Evolutionary conservation across 2,329 filamentous ascomycete genomes (phyloP).

Genomic region (Ilyonectria mors-panacis): DNA sequence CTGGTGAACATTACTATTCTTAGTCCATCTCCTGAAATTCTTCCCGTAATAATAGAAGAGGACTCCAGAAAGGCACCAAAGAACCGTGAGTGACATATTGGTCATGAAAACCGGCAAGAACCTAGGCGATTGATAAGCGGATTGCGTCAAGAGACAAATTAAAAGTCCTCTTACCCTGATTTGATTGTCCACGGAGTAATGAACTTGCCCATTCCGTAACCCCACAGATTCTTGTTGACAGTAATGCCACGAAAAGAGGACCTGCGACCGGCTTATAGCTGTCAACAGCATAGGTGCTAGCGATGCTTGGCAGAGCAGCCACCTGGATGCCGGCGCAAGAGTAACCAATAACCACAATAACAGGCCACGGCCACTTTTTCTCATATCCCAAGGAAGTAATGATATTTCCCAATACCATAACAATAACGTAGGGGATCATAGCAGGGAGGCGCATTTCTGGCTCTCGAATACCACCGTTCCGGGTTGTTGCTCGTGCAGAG

Average conservation of each 20-base stretch:
- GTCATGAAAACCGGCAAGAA: constrained; percentile 17
- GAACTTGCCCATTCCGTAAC: constrained; percentile 31
- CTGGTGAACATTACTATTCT: constrained; percentile 21
- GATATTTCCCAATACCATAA: constrained; percentile 62
- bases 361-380: constrained; percentile 63
- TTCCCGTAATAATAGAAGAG: constrained; percentile 26
- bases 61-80: constrained; percentile 8
- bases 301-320: constrained; percentile 70
- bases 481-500: constrained; percentile 54
- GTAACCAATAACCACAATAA: constrained; percentile 65
- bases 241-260: constrained; percentile 31
- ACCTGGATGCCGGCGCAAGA: constrained; percentile 52
- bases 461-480: constrained; percentile 63
- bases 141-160: background rate
- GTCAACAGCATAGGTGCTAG: constrained; percentile 72
- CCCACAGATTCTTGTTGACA: constrained; percentile 34
- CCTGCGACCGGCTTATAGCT: constrained; percentile 76
- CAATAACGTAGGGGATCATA: constrained; percentile 60
- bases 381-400: constrained; percentile 64
- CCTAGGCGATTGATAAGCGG: background rate
- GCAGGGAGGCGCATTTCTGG: constrained; percentile 63
- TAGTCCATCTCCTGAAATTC: constrained; percentile 19
- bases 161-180: constrained; percentile 12
- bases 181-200: constrained; percentile 28
- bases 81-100: constrained; percentile 22